These are phyloP conservation scores for Monilinia fructigena DNA, from an alignment of 2,329 filamentous ascomycete genomes.

Conservation along the genomic window DNA sequence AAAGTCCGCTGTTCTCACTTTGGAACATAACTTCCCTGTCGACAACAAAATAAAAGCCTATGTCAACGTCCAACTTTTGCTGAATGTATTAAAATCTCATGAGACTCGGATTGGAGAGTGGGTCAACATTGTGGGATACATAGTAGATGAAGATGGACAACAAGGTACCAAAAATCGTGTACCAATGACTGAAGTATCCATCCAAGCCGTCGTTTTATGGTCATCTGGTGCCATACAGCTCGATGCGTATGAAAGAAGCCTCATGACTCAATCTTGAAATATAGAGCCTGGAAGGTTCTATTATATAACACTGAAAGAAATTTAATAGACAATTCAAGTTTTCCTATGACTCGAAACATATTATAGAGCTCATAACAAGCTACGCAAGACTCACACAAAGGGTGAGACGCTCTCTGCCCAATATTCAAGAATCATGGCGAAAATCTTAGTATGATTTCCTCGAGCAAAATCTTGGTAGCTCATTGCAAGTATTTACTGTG, in stretches of 20 bases:
- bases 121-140: constrained; percentile 86
- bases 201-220: constrained; percentile 80
- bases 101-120: constrained; percentile 74
- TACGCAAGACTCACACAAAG: not conserved
- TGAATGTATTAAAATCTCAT: constrained; percentile 62
- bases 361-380: not conserved
- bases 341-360: not conserved
- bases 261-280: constrained; percentile 22
- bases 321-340: not conserved
- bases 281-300: not conserved
- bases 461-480: not conserved
- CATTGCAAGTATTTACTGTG: not conserved
- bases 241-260: constrained; percentile 61
- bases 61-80: constrained; percentile 71
- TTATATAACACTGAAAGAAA: not conserved
- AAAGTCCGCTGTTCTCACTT: constrained; percentile 56
- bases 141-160: constrained; percentile 43
- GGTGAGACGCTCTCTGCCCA: not conserved
- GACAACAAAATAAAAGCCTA: constrained; percentile 49
- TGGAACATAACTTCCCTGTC: constrained; percentile 66
- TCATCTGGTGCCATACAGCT: constrained; percentile 70
- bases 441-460: not conserved
- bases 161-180: constrained; percentile 22
- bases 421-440: not conserved
- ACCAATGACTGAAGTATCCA: constrained; percentile 40